Percentiles rank a stretch among this genome's conserved stretches.
phyloP scores from a whole-genome alignment of 768 basidiomycete species.

The Lanmaoa pseudosensibilis region DNA sequence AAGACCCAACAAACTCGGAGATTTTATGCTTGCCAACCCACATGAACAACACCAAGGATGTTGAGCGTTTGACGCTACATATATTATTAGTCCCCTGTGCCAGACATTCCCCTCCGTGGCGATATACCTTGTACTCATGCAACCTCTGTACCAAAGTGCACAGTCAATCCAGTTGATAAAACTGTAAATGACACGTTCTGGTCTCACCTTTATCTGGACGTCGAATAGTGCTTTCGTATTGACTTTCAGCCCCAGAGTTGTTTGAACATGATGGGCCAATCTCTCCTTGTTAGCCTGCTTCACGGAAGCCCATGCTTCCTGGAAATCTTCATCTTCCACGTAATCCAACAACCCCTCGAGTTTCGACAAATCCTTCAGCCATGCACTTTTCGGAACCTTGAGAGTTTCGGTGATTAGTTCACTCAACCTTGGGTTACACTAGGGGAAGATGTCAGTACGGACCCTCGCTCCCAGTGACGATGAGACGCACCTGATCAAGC shows the following conservation, averaged over 20 bases:
- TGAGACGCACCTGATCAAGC: conserved; percentile 67
- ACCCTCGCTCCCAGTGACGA: neutral
- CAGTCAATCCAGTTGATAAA: neutral
- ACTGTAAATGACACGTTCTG: neutral
- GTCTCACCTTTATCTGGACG: conserved; percentile 78
- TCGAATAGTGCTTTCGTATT: conserved; percentile 84
- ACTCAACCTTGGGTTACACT: conserved; percentile 88
- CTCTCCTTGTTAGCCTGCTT: conserved; percentile 92
- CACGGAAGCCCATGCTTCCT: conserved; percentile 76
- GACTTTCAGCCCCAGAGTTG: conserved; percentile 65
- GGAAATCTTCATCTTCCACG: conserved; percentile 73
- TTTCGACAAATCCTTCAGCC: conserved; percentile 81
- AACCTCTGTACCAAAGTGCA: conserved; percentile 54
- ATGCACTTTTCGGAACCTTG: conserved; percentile 67
- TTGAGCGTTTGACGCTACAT: conserved; percentile 88
- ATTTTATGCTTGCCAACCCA: conserved; percentile 35
- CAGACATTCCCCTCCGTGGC: neutral
- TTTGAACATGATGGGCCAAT: conserved; percentile 73
- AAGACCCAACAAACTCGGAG: neutral
- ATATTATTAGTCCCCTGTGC: neutral
- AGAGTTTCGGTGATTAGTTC: conserved; percentile 83
- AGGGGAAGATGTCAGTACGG: conserved; percentile 1
- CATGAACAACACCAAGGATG: conserved; percentile 86
- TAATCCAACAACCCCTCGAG: conserved; percentile 76
- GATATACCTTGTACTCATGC: conserved; percentile 84